Evolutionary conservation across 495 filamentous ascomycete species (phyloP), one percentile per base, ranked within the genome.

Genomic region (Bryoglossum gracile): DNA sequence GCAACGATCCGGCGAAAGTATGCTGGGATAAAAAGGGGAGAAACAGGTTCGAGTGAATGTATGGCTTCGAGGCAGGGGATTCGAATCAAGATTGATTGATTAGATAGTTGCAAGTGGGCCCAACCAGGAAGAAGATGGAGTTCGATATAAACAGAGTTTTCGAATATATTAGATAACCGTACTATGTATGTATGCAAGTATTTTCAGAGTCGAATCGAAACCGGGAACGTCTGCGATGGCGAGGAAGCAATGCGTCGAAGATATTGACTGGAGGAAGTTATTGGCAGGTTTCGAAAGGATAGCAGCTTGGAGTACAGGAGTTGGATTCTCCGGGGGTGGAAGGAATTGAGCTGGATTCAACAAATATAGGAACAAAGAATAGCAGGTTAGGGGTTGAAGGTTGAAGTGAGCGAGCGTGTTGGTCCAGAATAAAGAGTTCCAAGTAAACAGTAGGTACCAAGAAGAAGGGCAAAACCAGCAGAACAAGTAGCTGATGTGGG

Each of bases 21-120:
- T 26, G 33, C n/a, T 28, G 14, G 8, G 25, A 38, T 22, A 34
- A 22, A 19, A 35, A 22, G 19, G 22, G 8, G 35, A 30, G 34
- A 19, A 42, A 39, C 43, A 23, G 36, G 33, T 28, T 23, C 45
- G 44, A 53, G 41, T 10, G 54, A 49, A 43, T 48, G 22, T 44
- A 40, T 30, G 16, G n/a, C 10, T 32, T 40, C 43, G 43, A 36
- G 16, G 28, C 18, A 24, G 34, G 54, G 56, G 62, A 51, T 61
- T 56, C 56, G 57, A 63, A 56, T 57, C n/a, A n/a, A n/a, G 63
- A 63, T 62, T 60, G 61, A 55, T 62, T 49, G 51, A 60, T 51
- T 57, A 62, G 57, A 52, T 60, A 57, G 52, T 55, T n/a, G n/a
- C 54, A 38, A 52, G 45, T 17, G 37, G 37, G 21, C 35, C 40